phyloP scores from a whole-genome alignment of 2,329 filamentous ascomycete genomes.

The Trichoderma gracile region DNA sequence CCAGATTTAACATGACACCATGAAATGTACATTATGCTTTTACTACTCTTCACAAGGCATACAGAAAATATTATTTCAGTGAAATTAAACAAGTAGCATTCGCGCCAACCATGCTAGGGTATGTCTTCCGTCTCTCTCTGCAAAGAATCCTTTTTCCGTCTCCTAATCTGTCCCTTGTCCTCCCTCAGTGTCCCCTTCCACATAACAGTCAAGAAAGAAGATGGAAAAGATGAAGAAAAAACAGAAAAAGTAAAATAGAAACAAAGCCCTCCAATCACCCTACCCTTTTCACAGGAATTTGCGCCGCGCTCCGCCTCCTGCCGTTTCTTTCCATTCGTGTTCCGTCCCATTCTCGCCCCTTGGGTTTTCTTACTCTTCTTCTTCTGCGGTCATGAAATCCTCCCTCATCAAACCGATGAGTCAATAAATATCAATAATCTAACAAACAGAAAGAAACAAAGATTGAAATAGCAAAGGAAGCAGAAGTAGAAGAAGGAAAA shows the following conservation, averaged over 20 bases:
- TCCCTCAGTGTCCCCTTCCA: no score
- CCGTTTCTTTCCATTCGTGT: not conserved
- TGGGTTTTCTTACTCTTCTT: not conserved
- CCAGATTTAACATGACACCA: not conserved
- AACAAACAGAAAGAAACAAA: not conserved
- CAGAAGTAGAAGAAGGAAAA: not conserved
- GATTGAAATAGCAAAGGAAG: not conserved
- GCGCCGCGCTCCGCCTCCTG: no score
- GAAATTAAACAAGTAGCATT: not conserved
- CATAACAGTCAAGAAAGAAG: no score
- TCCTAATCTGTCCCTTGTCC: no score
- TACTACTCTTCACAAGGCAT: not conserved
- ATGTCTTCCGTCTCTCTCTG: constrained; percentile 8
- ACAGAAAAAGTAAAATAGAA: no score
- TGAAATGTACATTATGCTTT: no score
- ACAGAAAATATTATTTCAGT: not conserved
- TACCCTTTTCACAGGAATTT: not conserved
- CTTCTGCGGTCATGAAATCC: no score
- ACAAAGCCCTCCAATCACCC: not conserved
- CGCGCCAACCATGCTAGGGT: not conserved
- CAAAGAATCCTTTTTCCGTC: no score
- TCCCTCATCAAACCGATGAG: not conserved
- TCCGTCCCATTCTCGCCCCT: not conserved
- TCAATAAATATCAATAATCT: not conserved
- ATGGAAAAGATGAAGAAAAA: no score